These are phyloP conservation scores for Huntiella omanensis DNA, from an alignment of 2,329 filamentous ascomycete genomes.

Conservation along the genomic window DNA sequence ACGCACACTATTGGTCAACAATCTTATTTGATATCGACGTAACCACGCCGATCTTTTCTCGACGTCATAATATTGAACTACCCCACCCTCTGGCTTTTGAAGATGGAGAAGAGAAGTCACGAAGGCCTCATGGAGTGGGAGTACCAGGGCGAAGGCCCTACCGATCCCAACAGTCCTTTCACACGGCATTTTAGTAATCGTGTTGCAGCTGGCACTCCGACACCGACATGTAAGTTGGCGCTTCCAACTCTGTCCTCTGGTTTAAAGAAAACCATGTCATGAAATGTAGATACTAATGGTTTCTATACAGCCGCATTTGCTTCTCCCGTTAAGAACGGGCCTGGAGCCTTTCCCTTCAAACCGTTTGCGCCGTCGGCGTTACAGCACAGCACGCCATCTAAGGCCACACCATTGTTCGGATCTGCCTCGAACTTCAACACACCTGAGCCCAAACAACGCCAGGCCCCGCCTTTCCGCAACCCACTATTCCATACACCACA, in stretches of 20 bases:
- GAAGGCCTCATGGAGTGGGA: constrained; percentile 51
- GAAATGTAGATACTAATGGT: neutral
- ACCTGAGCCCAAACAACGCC: constrained; percentile 8
- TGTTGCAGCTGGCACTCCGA: neutral
- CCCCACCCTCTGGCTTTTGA: neutral
- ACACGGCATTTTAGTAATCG: constrained; percentile 15
- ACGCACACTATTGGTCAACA: too few species aligned
- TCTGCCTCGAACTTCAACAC: neutral
- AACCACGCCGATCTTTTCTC: too few species aligned
- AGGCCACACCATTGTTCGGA: constrained; percentile 12
- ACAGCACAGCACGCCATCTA: constrained; percentile 18
- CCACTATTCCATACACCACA: constrained; percentile 46
- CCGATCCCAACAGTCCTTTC: constrained; percentile 44
- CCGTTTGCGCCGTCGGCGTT: too few species aligned
- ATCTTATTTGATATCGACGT: too few species aligned
- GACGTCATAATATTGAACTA: neutral
- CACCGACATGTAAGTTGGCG: neutral
- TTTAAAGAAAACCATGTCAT: neutral
- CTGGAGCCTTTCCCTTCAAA: too few species aligned
- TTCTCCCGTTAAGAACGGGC: neutral
- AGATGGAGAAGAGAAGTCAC: constrained; percentile 35
- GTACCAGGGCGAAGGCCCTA: constrained; percentile 36
- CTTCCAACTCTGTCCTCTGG: neutral
- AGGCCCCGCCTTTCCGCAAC: constrained; percentile 38
- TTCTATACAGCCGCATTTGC: neutral